Evolutionary conservation across 1,139 yeast species (phyloP).

Genomic region (Wickerhamomyces sp.): DNA sequence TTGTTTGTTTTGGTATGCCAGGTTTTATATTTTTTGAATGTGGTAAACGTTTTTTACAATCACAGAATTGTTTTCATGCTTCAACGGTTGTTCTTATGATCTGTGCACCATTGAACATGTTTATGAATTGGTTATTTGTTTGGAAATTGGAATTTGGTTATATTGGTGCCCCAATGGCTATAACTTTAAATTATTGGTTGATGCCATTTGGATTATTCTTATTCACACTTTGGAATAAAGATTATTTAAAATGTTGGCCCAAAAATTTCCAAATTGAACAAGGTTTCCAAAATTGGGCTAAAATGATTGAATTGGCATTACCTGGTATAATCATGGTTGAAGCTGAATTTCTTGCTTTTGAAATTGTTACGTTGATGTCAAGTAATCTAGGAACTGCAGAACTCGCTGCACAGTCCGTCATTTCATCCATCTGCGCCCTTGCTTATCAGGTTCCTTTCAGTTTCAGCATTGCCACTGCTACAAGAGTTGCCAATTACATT

Average conservation of each 20-base stretch:
- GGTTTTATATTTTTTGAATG: constrained; percentile 37
- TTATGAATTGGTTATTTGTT: constrained; percentile 30
- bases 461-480: constrained; percentile 35
- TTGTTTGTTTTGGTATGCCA: constrained; percentile 33
- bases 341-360: constrained; percentile 39
- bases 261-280: constrained; percentile 17
- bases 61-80: constrained; percentile 36
- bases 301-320: constrained; percentile 33
- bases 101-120: constrained; percentile 32
- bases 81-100: constrained; percentile 32
- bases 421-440: constrained; percentile 35
- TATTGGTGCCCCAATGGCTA: constrained; percentile 36
- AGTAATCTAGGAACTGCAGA: constrained; percentile 36
- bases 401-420: constrained; percentile 39
- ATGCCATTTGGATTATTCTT: constrained; percentile 28
- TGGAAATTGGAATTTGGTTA: constrained; percentile 27
- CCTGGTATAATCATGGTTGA: constrained; percentile 40
- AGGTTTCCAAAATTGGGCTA: constrained; percentile 29
- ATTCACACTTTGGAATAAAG: constrained; percentile 22
- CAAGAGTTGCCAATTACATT: constrained; percentile 35
- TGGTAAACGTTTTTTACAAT: constrained; percentile 37
- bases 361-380: constrained; percentile 35
- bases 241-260: constrained; percentile 30
- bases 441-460: constrained; percentile 38
- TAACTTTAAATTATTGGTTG: constrained; percentile 33